These are phyloP conservation scores for Cryptococcus deneoformans DNA, from an alignment of 1,284 basidiomycete genomes.

Conservation along the genomic window DNA sequence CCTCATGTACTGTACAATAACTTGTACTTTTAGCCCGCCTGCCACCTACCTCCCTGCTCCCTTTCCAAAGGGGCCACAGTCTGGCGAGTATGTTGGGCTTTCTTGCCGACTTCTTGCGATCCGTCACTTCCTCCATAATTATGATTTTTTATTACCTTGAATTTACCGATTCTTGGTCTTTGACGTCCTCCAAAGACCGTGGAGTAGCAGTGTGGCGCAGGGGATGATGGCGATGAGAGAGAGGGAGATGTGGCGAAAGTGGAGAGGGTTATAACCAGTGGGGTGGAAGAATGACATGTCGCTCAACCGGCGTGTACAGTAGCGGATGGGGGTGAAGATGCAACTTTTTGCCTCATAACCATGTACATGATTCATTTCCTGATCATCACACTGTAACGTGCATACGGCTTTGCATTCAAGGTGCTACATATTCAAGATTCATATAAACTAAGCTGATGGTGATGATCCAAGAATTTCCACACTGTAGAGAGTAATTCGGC, in stretches of 20 bases:
- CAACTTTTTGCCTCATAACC: not conserved
- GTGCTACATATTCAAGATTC: not conserved
- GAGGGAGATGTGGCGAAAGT: not conserved
- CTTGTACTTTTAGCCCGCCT: not conserved
- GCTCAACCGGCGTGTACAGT: not conserved
- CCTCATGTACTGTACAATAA: not conserved
- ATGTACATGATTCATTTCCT: not conserved
- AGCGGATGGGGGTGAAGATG: not conserved
- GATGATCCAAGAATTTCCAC: slow-evolving; percentile 28
- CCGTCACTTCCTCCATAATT: not conserved
- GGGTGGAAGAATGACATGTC: not conserved
- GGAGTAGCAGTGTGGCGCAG: not conserved
- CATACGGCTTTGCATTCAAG: no score
- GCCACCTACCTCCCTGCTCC: no score
- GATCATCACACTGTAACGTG: not conserved
- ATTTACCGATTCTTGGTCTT: not conserved
- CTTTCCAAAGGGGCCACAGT: no score
- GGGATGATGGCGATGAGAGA: not conserved
- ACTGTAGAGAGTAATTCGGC: slow-evolving; percentile 47
- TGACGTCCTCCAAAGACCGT: slow-evolving; percentile 1
- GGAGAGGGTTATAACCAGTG: not conserved
- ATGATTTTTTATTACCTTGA: slow-evolving; percentile 1
- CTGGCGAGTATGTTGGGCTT: no score
- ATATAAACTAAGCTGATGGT: not conserved
- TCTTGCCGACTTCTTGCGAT: not conserved